A percentile compares a stretch with the other conserved stretches of the same genome.
phyloP scores from a whole-genome alignment of 2,329 filamentous ascomycete species.

The Cercospora citrullina region DNA sequence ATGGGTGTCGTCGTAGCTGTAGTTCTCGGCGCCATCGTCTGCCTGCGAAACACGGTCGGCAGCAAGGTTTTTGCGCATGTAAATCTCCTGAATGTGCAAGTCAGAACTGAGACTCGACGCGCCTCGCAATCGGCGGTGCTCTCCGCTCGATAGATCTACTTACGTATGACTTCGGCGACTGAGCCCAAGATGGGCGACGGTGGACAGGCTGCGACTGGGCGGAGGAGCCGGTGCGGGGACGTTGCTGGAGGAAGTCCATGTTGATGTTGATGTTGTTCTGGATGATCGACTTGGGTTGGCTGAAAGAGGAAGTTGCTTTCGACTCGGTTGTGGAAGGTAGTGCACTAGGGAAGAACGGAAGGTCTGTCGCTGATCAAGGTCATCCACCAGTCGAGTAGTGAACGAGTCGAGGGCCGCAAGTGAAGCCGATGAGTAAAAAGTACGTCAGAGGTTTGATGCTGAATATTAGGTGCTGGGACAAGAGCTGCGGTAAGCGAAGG shows the following conservation, averaged over 20 bases:
- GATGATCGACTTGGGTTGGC: background rate
- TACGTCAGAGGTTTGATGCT: background rate
- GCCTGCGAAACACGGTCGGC: constrained; percentile 25
- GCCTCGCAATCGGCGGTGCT: background rate
- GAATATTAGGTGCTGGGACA: background rate
- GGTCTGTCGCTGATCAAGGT: background rate
- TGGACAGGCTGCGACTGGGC: constrained; percentile 26
- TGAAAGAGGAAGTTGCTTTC: background rate
- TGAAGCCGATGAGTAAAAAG: background rate
- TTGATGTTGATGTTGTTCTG: background rate
- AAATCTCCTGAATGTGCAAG: constrained; percentile 11
- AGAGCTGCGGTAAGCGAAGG: background rate
- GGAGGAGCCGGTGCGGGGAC: constrained; percentile 9
- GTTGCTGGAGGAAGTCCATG: constrained; percentile 10
- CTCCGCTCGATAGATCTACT: background rate
- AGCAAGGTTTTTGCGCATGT: constrained; percentile 29
- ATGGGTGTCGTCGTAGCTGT: constrained; percentile 41
- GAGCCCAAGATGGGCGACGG: constrained; percentile 35
- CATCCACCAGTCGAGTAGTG: background rate
- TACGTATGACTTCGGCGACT: constrained; percentile 28
- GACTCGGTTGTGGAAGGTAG: background rate
- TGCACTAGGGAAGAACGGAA: background rate
- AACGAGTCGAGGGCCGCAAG: background rate
- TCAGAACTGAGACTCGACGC: background rate
- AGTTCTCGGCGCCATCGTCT: constrained; percentile 36